Evolutionary conservation across 345 rosid genomes (phyloP).

Genomic region (Trapa incisa): DNA sequence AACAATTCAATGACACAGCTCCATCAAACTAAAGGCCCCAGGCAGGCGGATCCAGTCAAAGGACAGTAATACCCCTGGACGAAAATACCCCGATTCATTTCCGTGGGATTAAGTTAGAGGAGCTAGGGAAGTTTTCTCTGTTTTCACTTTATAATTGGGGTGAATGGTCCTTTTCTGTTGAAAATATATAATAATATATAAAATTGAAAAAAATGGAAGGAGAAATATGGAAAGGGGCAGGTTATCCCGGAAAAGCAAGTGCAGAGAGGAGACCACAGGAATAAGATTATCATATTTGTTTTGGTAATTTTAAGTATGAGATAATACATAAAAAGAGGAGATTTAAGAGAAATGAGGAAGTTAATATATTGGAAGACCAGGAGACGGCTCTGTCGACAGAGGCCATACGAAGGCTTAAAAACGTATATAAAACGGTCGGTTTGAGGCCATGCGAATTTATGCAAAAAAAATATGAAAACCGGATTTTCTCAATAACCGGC

Average conservation of each 20-base stretch:
- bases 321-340: no score
- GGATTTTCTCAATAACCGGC: not conserved
- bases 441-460: not conserved
- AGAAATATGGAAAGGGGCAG: not conserved
- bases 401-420: not conserved
- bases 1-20: not conserved
- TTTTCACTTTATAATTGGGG: not conserved
- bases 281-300: not conserved
- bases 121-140: not conserved
- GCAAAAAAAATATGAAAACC: not conserved
- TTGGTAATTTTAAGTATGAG: no score
- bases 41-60: not conserved
- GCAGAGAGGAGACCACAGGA: not conserved
- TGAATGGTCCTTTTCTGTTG: not conserved
- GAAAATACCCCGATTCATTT: not conserved
- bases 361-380: not conserved
- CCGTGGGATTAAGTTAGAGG: no score
- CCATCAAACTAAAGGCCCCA: not conserved
- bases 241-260: no score
- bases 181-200: no score
- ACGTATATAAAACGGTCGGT: not conserved
- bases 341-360: not conserved
- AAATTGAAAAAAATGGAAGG: not conserved
- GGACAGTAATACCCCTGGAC: not conserved
- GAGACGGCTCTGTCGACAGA: not conserved